Evolutionary conservation across 2,329 filamentous ascomycete species (phyloP).

Genomic region (Xylaria polymorpha): DNA sequence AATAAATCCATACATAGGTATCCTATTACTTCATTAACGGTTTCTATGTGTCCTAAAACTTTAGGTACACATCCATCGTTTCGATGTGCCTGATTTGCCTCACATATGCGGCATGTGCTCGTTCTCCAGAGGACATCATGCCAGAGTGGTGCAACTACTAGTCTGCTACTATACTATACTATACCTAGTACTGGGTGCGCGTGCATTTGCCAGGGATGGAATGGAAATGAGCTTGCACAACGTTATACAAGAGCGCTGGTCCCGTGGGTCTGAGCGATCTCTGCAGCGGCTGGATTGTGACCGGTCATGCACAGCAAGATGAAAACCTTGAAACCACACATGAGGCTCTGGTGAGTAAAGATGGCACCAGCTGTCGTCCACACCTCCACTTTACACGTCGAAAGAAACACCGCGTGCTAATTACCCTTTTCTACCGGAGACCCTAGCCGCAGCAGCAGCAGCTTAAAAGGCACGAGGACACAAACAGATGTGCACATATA

Average conservation of each 20-base stretch:
- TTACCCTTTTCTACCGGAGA: conserved; percentile 37
- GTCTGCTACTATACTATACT: neutral
- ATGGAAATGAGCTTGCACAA: conserved; percentile 9
- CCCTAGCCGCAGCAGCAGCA: conserved; percentile 23
- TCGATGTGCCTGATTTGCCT: conserved; percentile 29
- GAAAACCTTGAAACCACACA: conserved; percentile 23
- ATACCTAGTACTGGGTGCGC: neutral
- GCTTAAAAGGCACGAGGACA: conserved; percentile 12
- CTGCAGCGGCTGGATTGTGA: conserved; percentile 10
- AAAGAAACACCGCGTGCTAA: conserved; percentile 24
- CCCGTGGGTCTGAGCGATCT: conserved; percentile 17
- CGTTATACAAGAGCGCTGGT: conserved; percentile 30
- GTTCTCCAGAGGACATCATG: conserved; percentile 20
- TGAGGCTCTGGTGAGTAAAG: conserved; percentile 36
- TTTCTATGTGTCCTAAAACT: conserved; percentile 39
- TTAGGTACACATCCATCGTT: conserved; percentile 37
- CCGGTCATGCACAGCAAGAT: conserved; percentile 20
- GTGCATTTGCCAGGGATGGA: conserved; percentile 6
- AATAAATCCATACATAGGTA: conserved; percentile 37
- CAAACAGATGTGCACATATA: conserved; percentile 47
- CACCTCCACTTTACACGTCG: conserved; percentile 16
- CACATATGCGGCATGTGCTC: conserved; percentile 21
- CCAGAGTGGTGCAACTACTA: conserved; percentile 26
- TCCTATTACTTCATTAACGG: conserved; percentile 40
- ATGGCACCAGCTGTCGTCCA: conserved; percentile 9